These are phyloP conservation scores for Rhynchosporium secalis DNA, from an alignment of 2,329 filamentous ascomycete genomes.

Conservation along the genomic window DNA sequence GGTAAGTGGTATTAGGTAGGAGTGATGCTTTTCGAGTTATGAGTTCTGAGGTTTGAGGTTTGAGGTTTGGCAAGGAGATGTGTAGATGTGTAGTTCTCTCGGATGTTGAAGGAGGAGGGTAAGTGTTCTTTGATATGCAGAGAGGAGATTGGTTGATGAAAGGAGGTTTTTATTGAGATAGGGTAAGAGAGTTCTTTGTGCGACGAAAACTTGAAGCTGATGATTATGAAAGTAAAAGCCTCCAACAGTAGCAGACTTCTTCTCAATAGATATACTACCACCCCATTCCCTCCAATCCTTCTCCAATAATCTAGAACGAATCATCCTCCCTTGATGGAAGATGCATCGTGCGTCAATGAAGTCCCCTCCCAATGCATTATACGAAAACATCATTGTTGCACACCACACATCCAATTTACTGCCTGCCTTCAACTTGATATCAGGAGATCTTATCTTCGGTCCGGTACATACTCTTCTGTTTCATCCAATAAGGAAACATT, in stretches of 20 bases:
- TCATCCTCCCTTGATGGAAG: neutral
- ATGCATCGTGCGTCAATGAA: neutral
- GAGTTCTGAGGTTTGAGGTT: constrained; percentile 12
- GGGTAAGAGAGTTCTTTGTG: neutral
- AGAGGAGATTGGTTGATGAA: neutral
- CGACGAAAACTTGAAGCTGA: neutral
- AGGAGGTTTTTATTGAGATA: constrained; percentile 5
- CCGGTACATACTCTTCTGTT: neutral
- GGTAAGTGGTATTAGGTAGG: no score
- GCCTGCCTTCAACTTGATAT: neutral
- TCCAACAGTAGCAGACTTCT: neutral
- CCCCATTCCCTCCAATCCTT: neutral
- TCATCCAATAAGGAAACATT: neutral
- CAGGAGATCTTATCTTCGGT: neutral
- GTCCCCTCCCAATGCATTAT: constrained; percentile 1
- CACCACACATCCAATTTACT: neutral
- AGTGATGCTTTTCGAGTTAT: neutral
- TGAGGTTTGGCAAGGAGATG: neutral
- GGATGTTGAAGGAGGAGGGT: neutral
- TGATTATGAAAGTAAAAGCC: neutral
- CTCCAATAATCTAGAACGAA: constrained; percentile 2
- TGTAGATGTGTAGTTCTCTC: constrained; percentile 2
- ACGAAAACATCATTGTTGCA: neutral
- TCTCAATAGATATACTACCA: neutral
- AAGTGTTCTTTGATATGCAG: neutral